These are phyloP conservation scores for Entoloma clypeatum DNA, from an alignment of 1,284 basidiomycete species.

Conservation along the genomic window DNA sequence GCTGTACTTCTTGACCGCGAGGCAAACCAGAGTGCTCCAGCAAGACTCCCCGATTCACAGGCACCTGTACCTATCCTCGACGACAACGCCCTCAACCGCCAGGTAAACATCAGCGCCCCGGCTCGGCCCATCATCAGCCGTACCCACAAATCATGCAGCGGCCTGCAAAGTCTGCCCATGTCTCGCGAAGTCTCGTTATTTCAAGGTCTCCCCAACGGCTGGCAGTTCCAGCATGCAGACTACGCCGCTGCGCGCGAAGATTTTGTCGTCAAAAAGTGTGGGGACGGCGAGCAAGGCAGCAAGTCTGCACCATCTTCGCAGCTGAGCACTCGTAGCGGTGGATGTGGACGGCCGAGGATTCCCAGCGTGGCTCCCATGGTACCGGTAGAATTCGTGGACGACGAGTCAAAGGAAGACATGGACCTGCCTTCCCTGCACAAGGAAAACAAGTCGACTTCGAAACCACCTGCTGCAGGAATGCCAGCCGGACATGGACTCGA, in stretches of 20 bases:
- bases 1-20: slow-evolving; percentile 1
- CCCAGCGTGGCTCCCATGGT: slow-evolving; percentile 9
- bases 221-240: slow-evolving; percentile 39
- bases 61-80: not conserved
- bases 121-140: slow-evolving; percentile 14
- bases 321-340: not conserved
- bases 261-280: slow-evolving; percentile 26
- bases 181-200: slow-evolving; percentile 43
- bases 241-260: slow-evolving; percentile 35
- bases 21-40: slow-evolving; percentile 12
- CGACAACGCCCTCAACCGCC: slow-evolving; percentile 1
- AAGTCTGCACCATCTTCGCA: not conserved
- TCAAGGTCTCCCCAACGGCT: slow-evolving; percentile 42
- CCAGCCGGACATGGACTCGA: slow-evolving; percentile 6
- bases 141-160: slow-evolving; percentile 5
- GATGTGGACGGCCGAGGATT: slow-evolving; percentile 3
- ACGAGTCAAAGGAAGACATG: not conserved
- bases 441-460: not conserved
- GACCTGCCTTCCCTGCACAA: not conserved
- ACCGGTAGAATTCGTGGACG: not conserved
- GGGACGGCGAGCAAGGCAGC: slow-evolving; percentile 7
- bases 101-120: slow-evolving; percentile 13
- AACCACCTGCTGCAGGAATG: slow-evolving; percentile 3
- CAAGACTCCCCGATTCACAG: not conserved
- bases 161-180: slow-evolving; percentile 31